Base-by-base conservation (phyloP, 495 filamentous ascomycete genomes). In the Articulospora tetracladia region DNA sequence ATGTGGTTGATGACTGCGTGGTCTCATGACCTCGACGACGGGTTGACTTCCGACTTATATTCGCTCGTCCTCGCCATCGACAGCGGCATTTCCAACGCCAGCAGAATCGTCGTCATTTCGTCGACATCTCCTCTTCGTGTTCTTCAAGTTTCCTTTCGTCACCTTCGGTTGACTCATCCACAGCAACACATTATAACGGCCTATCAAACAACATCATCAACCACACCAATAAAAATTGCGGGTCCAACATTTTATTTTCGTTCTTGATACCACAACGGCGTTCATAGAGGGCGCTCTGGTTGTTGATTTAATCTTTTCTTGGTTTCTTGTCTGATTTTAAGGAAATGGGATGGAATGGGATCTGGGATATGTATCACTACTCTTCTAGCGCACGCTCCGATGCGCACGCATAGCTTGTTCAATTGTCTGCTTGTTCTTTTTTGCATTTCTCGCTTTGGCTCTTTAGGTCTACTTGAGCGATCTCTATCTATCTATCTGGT, bases 321-420 rank as follows among this genome's bases (percentile, higher is more conserved):
- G n/a, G n/a, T n/a, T n/a, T n/a, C n/a, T n/a, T n/a, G n/a, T n/a
- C n/a, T n/a, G n/a, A n/a, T n/a, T n/a, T n/a, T n/a, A n/a, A n/a
- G n/a, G n/a, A n/a, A n/a, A n/a, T n/a, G n/a, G n/a, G n/a, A n/a
- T n/a, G n/a, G n/a, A n/a, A n/a, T n/a, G n/a, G n/a, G n/a, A n/a
- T n/a, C n/a, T n/a, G 28, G 22, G 2, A 22, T 34, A 25, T 65
- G 58, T 61, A 65, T 61, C 55, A 65, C 54, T 61, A 61, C 63
- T 61, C 54, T 65, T 61, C 55, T 65, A 36, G 6, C 44, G 39
- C 39, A 19, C 17, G 39, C 39, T 12, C 39, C 39, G 39, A 8
- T 44, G 39, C 39, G 39, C n/a, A 34, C 7, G 6, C 30, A 34
- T 53, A 13, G 12, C 55, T 23, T 48, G 36, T 49, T 11, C 51